Conservation (phyloP, 108 stramenopile species). For the Cyclotella cryptica region DNA sequence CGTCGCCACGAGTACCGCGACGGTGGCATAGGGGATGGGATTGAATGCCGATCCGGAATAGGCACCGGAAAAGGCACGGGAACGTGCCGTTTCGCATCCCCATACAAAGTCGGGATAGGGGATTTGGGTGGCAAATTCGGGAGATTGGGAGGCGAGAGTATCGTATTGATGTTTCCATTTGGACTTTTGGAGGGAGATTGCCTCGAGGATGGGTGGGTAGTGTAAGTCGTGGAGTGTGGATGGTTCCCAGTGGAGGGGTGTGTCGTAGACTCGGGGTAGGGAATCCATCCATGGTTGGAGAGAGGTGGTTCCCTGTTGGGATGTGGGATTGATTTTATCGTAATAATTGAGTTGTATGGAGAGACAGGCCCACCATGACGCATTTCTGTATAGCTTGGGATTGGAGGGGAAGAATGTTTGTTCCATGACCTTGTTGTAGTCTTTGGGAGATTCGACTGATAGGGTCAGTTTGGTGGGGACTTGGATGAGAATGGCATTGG, state of each 20-base stretch:
- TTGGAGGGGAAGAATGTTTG: conserved; percentile 39
- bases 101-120: conserved; percentile 79
- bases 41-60: conserved; percentile 81
- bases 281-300: conserved; percentile 80
- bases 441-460: conserved; percentile 67
- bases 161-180: conserved; percentile 62
- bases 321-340: conserved; percentile 42
- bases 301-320: conserved; percentile 20
- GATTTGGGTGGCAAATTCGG: conserved; percentile 41
- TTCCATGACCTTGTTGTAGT: conserved; percentile 54
- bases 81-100: conserved; percentile 86
- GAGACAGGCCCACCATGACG: conserved; percentile 59
- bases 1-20: conserved; percentile 63
- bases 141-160: conserved; percentile 19
- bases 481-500: conserved; percentile 61
- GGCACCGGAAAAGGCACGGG: conserved; percentile 85
- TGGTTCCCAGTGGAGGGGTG: conserved; percentile 80
- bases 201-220: conserved; percentile 68
- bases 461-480: conserved; percentile 74
- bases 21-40: conserved; percentile 79
- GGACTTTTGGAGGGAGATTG: conserved; percentile 72
- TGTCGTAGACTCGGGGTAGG: conserved; percentile 76
- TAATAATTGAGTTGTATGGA: conserved; percentile 53
- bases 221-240: conserved; percentile 63
- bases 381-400: conserved; percentile 55